Evolutionary conservation across 2,329 filamentous ascomycete genomes (phyloP), one percentile per base, ranked within the genome.

Genomic region (Penicillium sp.): DNA sequence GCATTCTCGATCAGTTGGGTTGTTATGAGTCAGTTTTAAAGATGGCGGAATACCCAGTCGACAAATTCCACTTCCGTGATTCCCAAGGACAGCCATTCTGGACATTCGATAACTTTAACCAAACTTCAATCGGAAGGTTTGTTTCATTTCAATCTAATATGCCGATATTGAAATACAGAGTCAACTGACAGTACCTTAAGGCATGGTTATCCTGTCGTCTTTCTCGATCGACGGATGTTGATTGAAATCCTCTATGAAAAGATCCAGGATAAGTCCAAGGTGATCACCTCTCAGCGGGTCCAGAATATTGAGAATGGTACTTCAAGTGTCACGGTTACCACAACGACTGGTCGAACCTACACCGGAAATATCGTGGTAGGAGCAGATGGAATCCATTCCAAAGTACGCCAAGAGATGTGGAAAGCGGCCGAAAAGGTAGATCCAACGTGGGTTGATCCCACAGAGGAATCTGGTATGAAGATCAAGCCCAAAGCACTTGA

Each of bases 1-100:
- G 78, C 0, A 76, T 83, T 9, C 62, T 82, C 0, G 80, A 82
- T 48, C 81, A 84, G 63, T 60, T 83, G 1, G 80, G 78, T 1
- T 64, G 71, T 32, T 75, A 58, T 18, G 68, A 74, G 7, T 43
- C 60, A 9, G 61, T 71, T 42, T 7, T 58, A 7, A 29, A 52
- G 26, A 55, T 14, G 37, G 54, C 54, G 1, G 47, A 52, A 45
- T 39, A 55, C 22, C 57, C 59, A 2, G 53, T 63, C 3, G 49
- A 61, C 4, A 57, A 29, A 43, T 18, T 58, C 11, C 5, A 2
- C 2, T 60, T 61, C 32, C 43, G 54, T 6, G 48, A 61, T 53
- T 53, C 53, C 1, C 18, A 34, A 18, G 59, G 50, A 18, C n/a
- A 53, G 13, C 6, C 11, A 5, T 48, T 57, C 13, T 57, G 51